A percentile compares a stretch with the other conserved stretches of the same genome.
Evolutionary conservation across 1,284 basidiomycete genomes (phyloP).

Genomic region (Trametes versicolor): DNA sequence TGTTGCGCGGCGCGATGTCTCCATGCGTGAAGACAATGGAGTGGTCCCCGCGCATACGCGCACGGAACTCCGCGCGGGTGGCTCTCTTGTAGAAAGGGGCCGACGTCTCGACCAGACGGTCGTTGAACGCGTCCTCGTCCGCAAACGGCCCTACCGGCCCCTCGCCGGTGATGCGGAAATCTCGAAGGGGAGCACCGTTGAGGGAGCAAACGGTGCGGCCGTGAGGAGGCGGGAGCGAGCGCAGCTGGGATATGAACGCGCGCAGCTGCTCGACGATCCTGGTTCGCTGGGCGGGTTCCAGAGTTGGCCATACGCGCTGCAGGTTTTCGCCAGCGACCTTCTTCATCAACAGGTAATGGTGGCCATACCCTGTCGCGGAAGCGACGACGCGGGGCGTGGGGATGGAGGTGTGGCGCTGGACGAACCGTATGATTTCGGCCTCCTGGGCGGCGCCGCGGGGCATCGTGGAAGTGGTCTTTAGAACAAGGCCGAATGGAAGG

Average conservation of each 20-base stretch:
- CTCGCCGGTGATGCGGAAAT: constrained; percentile 7
- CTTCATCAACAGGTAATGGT: constrained; percentile 8
- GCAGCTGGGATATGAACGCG: constrained; percentile 8
- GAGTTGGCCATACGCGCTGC: not conserved
- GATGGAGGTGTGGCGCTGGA: constrained; percentile 14
- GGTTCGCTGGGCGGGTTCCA: constrained; percentile 1
- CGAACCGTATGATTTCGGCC: constrained; percentile 13
- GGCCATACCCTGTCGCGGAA: not conserved
- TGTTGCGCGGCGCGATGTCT: constrained; percentile 27
- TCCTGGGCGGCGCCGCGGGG: not conserved
- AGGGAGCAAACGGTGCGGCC: constrained; percentile 5
- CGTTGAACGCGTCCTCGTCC: constrained; percentile 13
- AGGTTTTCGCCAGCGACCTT: not conserved
- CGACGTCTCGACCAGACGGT: not conserved
- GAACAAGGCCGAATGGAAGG: constrained; percentile 11
- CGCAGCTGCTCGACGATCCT: constrained; percentile 12
- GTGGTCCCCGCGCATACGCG: constrained; percentile 13
- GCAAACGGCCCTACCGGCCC: constrained; percentile 10
- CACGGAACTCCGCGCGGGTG: not conserved
- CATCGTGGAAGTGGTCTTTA: not conserved
- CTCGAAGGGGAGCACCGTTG: not conserved
- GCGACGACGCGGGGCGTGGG: constrained; percentile 8
- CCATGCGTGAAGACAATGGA: constrained; percentile 27
- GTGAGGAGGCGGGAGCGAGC: not conserved
- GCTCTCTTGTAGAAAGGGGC: not conserved